phyloP scores from a whole-genome alignment of 257 asterid species.

The Haberlea rhodopensis region DNA sequence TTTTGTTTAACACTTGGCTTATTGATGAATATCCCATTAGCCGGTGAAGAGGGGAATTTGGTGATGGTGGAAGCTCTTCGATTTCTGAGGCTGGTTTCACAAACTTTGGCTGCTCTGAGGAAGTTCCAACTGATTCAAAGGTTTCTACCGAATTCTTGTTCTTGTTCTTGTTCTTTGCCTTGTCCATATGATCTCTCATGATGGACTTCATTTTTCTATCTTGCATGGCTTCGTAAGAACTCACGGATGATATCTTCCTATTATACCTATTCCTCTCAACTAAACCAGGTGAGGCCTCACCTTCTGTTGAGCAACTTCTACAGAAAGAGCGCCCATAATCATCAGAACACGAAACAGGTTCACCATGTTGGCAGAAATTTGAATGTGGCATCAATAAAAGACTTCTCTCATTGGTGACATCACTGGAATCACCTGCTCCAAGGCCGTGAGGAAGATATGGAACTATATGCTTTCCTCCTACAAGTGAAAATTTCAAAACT shows the following conservation, averaged over 20 bases:
- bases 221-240: constrained; percentile 28
- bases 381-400: constrained; percentile 29
- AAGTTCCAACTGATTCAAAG: constrained; percentile 39
- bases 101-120: constrained; percentile 33
- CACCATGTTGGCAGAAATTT: constrained; percentile 31
- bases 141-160: constrained; percentile 12
- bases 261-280: constrained; percentile 29
- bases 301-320: constrained; percentile 53
- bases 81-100: constrained; percentile 47
- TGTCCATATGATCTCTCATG: constrained; percentile 21
- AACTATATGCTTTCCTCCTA: constrained; percentile 43
- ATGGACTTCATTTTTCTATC: constrained; percentile 59
- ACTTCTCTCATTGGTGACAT: constrained; percentile 26
- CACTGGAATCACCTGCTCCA: constrained; percentile 39
- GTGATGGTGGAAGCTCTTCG: constrained; percentile 38
- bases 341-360: constrained; percentile 55
- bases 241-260: constrained; percentile 34
- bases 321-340: constrained; percentile 52
- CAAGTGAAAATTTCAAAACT: constrained; percentile 58
- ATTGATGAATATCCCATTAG: constrained; percentile 83
- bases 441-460: constrained; percentile 43
- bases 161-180: constrained; percentile 10
- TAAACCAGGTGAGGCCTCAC: constrained; percentile 32
- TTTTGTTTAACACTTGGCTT: constrained; percentile 49
- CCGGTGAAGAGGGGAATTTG: constrained; percentile 70